A percentile compares a stretch with the other conserved stretches of the same genome.
These are phyloP conservation scores for Flaveria robusta DNA, from an alignment of 129 eudicot genomes.

Conservation along the genomic window DNA sequence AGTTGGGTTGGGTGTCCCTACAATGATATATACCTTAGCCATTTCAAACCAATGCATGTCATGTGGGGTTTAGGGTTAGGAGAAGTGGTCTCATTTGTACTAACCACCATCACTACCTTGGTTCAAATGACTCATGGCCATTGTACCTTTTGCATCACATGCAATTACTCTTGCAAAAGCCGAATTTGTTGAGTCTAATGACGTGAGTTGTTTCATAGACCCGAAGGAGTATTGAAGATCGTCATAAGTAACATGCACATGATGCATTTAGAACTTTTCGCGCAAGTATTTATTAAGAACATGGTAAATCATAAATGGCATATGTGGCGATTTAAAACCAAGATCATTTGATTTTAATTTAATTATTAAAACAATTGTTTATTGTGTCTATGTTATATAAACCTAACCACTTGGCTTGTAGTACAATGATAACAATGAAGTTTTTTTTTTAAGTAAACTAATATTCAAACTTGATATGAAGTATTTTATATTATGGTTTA, in stretches of 20 bases:
- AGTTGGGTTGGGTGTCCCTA: conserved; percentile 31
- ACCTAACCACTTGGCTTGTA: too few species aligned
- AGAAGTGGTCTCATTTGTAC: conserved; percentile 39
- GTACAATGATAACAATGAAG: too few species aligned
- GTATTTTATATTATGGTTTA: too few species aligned
- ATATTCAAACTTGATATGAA: too few species aligned
- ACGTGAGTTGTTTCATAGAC: conserved; percentile 23
- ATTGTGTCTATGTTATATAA: background rate
- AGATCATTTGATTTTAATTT: background rate
- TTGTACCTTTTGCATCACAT: conserved; percentile 26
- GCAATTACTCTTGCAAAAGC: conserved; percentile 15
- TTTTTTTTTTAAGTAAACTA: too few species aligned
- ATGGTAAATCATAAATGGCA: conserved; percentile 32
- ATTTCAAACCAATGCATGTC: conserved; percentile 44
- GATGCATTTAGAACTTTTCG: conserved; percentile 27
- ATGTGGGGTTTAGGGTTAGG: conserved; percentile 41
- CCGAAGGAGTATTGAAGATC: conserved; percentile 36
- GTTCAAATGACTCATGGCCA: conserved; percentile 24
- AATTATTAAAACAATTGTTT: background rate
- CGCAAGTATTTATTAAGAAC: conserved; percentile 30
- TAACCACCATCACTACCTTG: conserved; percentile 22
- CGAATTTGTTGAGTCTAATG: conserved; percentile 28
- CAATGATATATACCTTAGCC: conserved; percentile 35
- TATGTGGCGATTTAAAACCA: background rate
- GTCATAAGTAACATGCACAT: conserved; percentile 30